Evolutionary conservation across 2,329 filamentous ascomycete genomes (phyloP), one percentile per base, ranked within the genome.

Genomic region (Fusarium cicatricum): DNA sequence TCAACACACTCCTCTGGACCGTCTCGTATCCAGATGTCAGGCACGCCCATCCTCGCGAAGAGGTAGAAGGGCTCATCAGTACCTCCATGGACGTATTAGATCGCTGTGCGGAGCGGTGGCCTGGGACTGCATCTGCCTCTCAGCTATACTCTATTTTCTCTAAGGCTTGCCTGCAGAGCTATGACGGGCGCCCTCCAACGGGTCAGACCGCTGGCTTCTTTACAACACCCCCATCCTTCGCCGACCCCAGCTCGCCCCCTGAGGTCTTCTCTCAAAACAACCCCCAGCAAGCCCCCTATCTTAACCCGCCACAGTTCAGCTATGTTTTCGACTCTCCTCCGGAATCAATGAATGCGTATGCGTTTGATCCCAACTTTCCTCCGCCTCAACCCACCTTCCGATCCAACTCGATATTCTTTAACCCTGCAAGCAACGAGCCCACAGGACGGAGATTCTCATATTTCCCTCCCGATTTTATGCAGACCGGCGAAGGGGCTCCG

Each of bases 1-100:
- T 98, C 52, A 97, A 97, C 71, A 93, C 91, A 5, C 84, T 97
- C 43, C 82, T 99, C 1, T 99, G 95, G 95, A 87, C 90, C 2
- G 83, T 96, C 8, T 96, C 93, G 1, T 97, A 96, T 70, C 83
- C 89, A 4, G 90, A 94, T 62, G 88, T 98, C 19, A 88, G 95
- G 39, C 83, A 85, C 48, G 80, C 85, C 15, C 89, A 97, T 71
- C 73, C 83, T 4, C 85, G 88, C 16, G 87, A 92, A 38, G 89
- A 95, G 60, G 89, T 96, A 0, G 87, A 94, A 68, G 80, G 85
- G 21, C 84, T 95, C 63, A 82, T 97, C 37, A 82, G 88, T 41
- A 83, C 87, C 16, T 90, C 91, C 0, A 79, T 97, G 54, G 89
- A 93, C 46, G 89, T 90, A 5, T 89, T 98, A 56, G 84, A 88